Percentiles rank a stretch among this genome's conserved stretches.
Conservation (phyloP, 768 basidiomycete species). For the Kwoniella sp. region DNA sequence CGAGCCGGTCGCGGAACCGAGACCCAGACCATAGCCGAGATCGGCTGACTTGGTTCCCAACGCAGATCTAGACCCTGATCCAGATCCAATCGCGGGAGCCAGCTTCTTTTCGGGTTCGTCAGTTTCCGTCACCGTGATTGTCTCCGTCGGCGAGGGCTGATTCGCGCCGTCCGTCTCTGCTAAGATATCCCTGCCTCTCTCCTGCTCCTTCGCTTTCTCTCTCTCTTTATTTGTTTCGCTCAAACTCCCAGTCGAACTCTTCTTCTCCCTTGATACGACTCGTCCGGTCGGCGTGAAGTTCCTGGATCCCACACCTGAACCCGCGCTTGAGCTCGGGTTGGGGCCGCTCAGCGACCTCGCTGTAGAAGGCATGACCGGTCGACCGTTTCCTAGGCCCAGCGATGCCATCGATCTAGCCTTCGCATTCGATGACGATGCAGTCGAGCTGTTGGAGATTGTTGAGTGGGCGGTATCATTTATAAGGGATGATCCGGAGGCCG, state of each 20-base stretch:
- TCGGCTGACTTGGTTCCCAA: too few relatives aligned
- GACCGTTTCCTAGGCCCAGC: slow-evolving; percentile 3
- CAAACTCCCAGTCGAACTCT: background rate
- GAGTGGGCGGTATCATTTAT: background rate
- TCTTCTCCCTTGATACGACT: background rate
- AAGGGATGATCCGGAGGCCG: too few relatives aligned
- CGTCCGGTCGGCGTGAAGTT: slow-evolving; percentile 14
- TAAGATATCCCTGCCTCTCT: slow-evolving; percentile 3
- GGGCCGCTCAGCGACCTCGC: background rate
- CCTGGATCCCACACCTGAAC: background rate
- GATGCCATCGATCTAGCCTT: slow-evolving; percentile 4
- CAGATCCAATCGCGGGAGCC: too few relatives aligned
- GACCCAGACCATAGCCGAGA: background rate
- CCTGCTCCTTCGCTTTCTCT: background rate
- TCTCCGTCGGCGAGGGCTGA: background rate
- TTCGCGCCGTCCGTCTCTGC: slow-evolving; percentile 3
- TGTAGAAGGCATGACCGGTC: slow-evolving; percentile 16
- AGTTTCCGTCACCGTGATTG: too few relatives aligned
- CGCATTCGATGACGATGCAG: background rate
- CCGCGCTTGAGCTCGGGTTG: background rate
- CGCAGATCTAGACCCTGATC: background rate
- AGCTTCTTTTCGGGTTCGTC: too few relatives aligned
- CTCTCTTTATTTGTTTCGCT: background rate
- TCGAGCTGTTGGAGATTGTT: background rate
- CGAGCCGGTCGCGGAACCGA: background rate